phyloP scores from a whole-genome alignment of 495 filamentous ascomycete genomes.

The Aspergillus wentii region DNA sequence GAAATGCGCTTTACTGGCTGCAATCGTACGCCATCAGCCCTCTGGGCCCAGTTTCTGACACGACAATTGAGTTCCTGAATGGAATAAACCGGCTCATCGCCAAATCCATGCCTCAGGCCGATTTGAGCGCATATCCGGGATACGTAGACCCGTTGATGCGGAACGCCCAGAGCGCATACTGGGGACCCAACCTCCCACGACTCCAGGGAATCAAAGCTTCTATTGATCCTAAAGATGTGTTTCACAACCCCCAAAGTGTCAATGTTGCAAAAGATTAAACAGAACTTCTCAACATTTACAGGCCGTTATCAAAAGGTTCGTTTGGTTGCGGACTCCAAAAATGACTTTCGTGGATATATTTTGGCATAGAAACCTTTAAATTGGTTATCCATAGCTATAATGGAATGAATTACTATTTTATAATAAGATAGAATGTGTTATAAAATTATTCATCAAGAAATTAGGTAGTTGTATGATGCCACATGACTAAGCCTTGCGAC shows the following conservation, averaged over 20 bases:
- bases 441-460: too few relatives aligned
- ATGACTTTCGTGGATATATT: too few relatives aligned
- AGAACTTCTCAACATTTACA: too few relatives aligned
- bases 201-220: slow-evolving; percentile 49
- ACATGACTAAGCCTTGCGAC: too few relatives aligned
- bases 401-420: too few relatives aligned
- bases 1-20: slow-evolving; percentile 42
- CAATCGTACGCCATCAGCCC: slow-evolving; percentile 39
- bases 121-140: slow-evolving; percentile 55
- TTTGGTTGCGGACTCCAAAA: too few relatives aligned
- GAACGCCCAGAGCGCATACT: slow-evolving; percentile 48
- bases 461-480: too few relatives aligned
- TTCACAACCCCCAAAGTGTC: slow-evolving; percentile 59
- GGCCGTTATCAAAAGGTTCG: too few relatives aligned
- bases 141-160: slow-evolving; percentile 62
- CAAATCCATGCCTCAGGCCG: slow-evolving; percentile 17
- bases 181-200: slow-evolving; percentile 44
- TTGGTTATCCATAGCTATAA: too few relatives aligned
- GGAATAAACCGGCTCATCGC: slow-evolving; percentile 37
- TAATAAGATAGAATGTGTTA: too few relatives aligned
- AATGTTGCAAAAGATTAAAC: too few relatives aligned
- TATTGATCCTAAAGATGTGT: slow-evolving; percentile 54
- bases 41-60: slow-evolving; percentile 29
- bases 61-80: slow-evolving; percentile 31
- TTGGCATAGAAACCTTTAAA: too few relatives aligned